Evolutionary conservation across 75 land plant genomes (phyloP).

Genomic region (Picea sitchensis): DNA sequence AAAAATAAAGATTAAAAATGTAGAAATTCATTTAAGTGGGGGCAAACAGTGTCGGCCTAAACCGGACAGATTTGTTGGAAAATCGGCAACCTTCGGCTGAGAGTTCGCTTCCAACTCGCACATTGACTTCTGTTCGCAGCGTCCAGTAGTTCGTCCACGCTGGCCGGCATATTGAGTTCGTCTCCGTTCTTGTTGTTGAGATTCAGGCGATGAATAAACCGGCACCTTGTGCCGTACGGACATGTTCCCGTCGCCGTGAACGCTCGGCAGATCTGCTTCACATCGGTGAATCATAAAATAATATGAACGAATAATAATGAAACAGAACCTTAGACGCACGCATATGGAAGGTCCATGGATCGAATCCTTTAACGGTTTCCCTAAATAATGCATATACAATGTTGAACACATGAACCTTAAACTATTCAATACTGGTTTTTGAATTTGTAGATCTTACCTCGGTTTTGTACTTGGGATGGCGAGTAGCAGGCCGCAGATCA

Average conservation of each 20-base stretch:
- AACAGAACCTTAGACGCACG: too few species aligned
- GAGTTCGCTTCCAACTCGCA: neutral
- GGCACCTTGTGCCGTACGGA: conserved; percentile 28
- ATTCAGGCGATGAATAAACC: conserved; percentile 21
- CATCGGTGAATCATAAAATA: neutral
- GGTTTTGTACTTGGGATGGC: conserved; percentile 41
- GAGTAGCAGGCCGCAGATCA: conserved; percentile 31
- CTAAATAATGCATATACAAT: too few species aligned
- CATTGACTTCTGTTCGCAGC: neutral
- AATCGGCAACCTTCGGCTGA: neutral
- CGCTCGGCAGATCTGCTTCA: conserved; percentile 29
- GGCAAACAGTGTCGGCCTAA: neutral
- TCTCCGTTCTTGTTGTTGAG: neutral
- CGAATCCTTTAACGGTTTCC: too few species aligned
- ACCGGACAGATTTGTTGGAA: neutral
- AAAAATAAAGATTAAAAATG: too few species aligned
- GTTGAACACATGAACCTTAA: too few species aligned
- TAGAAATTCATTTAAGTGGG: too few species aligned
- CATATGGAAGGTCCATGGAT: too few species aligned
- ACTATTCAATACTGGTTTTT: too few species aligned
- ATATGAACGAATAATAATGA: too few species aligned
- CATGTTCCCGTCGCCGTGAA: conserved; percentile 26
- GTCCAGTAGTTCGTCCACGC: neutral
- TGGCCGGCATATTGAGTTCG: neutral
- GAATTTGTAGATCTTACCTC: conserved; percentile 17